Base-by-base conservation (phyloP, 164 flowering plant species). In the Stephania yunnanensis region DNA sequence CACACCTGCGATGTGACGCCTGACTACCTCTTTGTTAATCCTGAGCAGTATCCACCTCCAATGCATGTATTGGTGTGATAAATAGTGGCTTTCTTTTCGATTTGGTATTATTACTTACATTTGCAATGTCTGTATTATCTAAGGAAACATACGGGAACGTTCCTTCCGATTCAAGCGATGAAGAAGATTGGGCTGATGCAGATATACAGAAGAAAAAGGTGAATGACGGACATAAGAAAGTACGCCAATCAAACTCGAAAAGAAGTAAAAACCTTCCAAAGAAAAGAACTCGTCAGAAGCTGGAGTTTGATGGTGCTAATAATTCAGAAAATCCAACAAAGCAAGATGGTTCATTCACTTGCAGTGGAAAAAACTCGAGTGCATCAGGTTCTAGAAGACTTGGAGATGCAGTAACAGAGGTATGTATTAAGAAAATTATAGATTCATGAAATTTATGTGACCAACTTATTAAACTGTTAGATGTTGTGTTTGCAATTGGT, bases 81-180 rank as follows among this genome's bases (percentile, higher is more conserved):
- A 36, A 20, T 61, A 61, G 25, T 61, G 19, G 25, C 20, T 61
- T n/a, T 61, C 44, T 10, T 69, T 13, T 74, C 11, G 6, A 52
- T 19, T 20, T 46, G 9, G 20, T 82, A 65, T 79, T 30, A 69
- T 75, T 44, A 72, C 46, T 1, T 15, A 55, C 73, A 36, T 61
- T 76, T 71, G 36, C 55, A 7, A 30, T 74, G 48, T 36, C 61
- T 22, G 73, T 22, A 44, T 76, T 76, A 22, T 11, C 42, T 8
- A 22, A 95, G 99, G 99, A 95, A 79, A 75, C 87, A 69, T 93
- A 86, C 76, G 91, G 87, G 76, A 82, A 87, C 80, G 78, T 45
- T 72, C 67, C 90, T 73, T 85, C 92, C 63, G 87, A 85, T 79
- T 93, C 97, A 78, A 95, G 97, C 82, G 97, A 95, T 78, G 97